Evolutionary conservation across 2,329 filamentous ascomycete genomes (phyloP).

Genomic region (Fusarium coicis): DNA sequence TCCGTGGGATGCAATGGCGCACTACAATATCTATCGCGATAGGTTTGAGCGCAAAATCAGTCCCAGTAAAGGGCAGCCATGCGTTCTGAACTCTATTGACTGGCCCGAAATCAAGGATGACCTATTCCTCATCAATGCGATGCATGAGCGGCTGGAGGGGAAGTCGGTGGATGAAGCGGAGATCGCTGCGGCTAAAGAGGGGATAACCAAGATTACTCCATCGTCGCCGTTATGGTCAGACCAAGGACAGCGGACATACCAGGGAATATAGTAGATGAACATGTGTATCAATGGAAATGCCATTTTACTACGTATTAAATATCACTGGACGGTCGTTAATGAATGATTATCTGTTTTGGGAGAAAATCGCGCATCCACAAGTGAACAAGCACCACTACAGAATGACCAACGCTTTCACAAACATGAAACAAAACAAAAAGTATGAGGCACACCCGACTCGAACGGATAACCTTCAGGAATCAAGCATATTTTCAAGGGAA

Average conservation of each 20-base stretch:
- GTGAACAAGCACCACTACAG: background rate
- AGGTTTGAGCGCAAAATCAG: background rate
- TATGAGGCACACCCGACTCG: constrained; percentile 19
- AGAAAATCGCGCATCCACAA: background rate
- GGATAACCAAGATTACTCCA: background rate
- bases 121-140: background rate
- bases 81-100: background rate
- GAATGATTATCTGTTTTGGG: no score
- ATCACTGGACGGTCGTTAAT: fast-evolving
- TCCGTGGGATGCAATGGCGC: constrained; percentile 6
- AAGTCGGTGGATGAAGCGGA: background rate
- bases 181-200: background rate
- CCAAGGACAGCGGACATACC: background rate
- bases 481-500: background rate
- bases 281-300: fast-evolving
- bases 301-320: fast-evolving
- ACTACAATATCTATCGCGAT: constrained; percentile 12
- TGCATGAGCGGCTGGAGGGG: background rate
- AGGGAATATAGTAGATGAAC: background rate
- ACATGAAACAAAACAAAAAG: background rate
- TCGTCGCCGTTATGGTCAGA: background rate
- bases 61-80: background rate
- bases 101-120: constrained; percentile 2
- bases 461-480: constrained; percentile 29
- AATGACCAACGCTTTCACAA: no score